These are phyloP conservation scores for Psidium friedrichsthalianum DNA, from an alignment of 345 rosid species.

Conservation along the genomic window DNA sequence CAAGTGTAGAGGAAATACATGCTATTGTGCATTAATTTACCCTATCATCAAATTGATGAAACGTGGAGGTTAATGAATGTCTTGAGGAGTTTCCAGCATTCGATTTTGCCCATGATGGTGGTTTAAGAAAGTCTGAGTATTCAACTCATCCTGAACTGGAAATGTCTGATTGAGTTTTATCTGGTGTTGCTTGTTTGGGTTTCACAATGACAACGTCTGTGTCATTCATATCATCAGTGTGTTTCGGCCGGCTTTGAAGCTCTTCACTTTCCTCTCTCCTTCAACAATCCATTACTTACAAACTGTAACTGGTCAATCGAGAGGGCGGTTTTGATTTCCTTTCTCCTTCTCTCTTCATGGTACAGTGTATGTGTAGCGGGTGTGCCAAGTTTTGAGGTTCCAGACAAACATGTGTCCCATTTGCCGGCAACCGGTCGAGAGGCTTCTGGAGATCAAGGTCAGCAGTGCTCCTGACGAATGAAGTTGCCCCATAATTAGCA, in stretches of 20 bases:
- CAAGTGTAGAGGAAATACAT: neutral
- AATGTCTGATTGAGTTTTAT: neutral
- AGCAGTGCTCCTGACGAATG: conserved; percentile 36
- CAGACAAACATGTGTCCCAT: conserved; percentile 87
- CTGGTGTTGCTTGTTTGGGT: neutral
- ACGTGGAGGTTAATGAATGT: neutral
- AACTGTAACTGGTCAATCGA: neutral
- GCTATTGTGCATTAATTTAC: neutral
- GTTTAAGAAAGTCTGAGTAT: neutral
- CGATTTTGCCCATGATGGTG: neutral
- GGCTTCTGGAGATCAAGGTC: conserved; percentile 88
- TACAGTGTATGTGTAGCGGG: conserved; percentile 96
- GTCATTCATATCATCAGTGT: neutral
- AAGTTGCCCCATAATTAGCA: neutral
- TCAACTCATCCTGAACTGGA: neutral
- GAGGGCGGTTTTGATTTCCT: neutral
- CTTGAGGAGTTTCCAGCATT: neutral
- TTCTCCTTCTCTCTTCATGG: neutral
- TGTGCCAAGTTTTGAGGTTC: conserved; percentile 90
- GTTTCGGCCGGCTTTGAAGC: neutral
- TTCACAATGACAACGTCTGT: neutral
- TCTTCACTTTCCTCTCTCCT: neutral
- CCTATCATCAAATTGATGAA: neutral
- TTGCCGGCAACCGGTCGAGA: conserved; percentile 90
- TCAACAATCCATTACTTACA: neutral